phyloP scores from a whole-genome alignment of 257 asterid species.

The Euphrasia confusa region DNA sequence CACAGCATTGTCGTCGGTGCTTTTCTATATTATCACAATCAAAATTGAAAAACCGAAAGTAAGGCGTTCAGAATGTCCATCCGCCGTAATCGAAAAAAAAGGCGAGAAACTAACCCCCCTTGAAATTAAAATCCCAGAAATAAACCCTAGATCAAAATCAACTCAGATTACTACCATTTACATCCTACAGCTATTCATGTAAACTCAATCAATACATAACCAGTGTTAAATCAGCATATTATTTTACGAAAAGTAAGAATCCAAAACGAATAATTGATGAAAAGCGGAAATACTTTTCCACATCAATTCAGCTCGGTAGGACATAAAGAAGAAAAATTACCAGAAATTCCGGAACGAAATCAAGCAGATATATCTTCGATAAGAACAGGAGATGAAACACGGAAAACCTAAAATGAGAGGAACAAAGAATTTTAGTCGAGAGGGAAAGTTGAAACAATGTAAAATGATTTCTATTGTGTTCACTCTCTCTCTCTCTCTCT shows the following conservation, averaged over 20 bases:
- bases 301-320: neutral
- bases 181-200: conserved; percentile 13
- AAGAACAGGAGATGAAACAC: neutral
- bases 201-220: conserved; percentile 19
- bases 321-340: conserved; percentile 14
- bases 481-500: conserved; percentile 15
- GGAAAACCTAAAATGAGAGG: neutral
- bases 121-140: conserved; percentile 16
- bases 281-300: conserved; percentile 10
- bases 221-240: conserved; percentile 9
- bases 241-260: neutral
- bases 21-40: conserved; percentile 21
- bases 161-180: conserved; percentile 15
- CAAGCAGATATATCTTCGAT: conserved; percentile 14
- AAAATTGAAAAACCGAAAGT: conserved; percentile 11
- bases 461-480: conserved; percentile 23
- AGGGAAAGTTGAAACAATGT: conserved; percentile 29
- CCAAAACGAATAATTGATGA: neutral
- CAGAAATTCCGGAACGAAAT: conserved; percentile 10
- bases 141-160: conserved; percentile 51
- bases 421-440: neutral
- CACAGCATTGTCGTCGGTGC: conserved; percentile 1
- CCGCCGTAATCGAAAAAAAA: neutral
- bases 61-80: conserved; percentile 12
- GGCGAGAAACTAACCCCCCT: neutral